phyloP scores from a whole-genome alignment of 306 rosid species.

The Acmispon strigosus region DNA sequence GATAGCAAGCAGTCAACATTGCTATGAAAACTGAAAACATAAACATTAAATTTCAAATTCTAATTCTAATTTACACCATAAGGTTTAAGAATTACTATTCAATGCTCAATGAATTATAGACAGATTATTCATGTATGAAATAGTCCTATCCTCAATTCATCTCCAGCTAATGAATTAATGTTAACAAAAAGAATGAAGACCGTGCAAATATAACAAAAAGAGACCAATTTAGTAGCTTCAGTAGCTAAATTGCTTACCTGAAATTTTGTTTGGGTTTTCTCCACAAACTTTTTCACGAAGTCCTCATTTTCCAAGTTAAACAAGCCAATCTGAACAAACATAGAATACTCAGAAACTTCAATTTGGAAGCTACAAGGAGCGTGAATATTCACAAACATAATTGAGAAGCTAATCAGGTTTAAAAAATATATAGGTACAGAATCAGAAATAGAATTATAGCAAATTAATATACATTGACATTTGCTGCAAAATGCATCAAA shows the following conservation, averaged over 20 bases:
- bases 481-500: neutral
- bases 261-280: slow-evolving; percentile 49
- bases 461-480: neutral
- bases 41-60: too few species aligned
- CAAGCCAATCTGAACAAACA: slow-evolving; percentile 67
- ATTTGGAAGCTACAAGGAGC: neutral
- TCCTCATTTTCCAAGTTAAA: slow-evolving; percentile 83
- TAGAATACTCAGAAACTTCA: slow-evolving; percentile 12
- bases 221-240: slow-evolving; percentile 14
- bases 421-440: neutral
- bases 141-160: neutral
- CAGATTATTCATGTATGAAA: slow-evolving; percentile 8
- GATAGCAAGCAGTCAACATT: too few species aligned
- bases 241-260: slow-evolving; percentile 54
- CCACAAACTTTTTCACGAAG: slow-evolving; percentile 60
- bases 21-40: too few species aligned
- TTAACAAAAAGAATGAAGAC: neutral
- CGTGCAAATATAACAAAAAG: slow-evolving; percentile 3
- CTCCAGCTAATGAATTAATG: neutral
- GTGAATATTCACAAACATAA: neutral
- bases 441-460: neutral
- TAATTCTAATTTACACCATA: too few species aligned
- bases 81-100: neutral
- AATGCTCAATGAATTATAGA: neutral
- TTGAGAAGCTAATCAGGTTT: slow-evolving; percentile 2